A percentile compares a stretch with the other conserved stretches of the same genome.
Conservation (phyloP, 2,329 filamentous ascomycete genomes). For the Penicillium paneum region DNA sequence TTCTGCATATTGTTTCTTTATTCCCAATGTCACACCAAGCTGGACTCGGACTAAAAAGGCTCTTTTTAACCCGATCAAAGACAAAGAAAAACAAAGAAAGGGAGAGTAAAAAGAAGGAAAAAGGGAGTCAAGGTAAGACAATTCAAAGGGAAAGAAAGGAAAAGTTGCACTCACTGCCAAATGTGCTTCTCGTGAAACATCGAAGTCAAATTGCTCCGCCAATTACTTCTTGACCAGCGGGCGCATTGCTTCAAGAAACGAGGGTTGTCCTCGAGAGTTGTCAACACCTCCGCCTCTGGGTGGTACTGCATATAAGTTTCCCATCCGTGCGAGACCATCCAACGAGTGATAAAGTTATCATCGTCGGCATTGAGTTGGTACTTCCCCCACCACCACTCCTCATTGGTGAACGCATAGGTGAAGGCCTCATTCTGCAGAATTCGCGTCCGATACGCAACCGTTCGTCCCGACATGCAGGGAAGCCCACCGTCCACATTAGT, state of each 20-base stretch:
- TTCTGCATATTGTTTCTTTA: background rate
- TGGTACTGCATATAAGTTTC: constrained; percentile 96
- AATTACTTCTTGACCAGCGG: constrained; percentile 94
- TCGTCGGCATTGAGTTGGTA: constrained; percentile 94
- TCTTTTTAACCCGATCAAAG: background rate
- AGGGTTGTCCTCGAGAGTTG: constrained; percentile 81
- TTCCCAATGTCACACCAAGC: background rate
- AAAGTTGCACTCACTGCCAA: constrained; percentile 67
- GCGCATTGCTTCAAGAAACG: constrained; percentile 93
- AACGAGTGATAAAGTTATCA: constrained; percentile 96
- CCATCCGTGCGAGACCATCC: constrained; percentile 89
- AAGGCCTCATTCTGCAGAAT: constrained; percentile 85
- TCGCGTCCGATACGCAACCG: constrained; percentile 83
- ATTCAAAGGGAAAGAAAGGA: background rate
- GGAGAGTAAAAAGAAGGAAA: background rate
- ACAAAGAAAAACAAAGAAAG: background rate
- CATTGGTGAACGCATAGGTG: constrained; percentile 82
- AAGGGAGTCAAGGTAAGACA: constrained; percentile 5
- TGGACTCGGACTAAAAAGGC: background rate
- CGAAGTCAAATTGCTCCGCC: constrained; percentile 93
- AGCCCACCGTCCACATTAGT: constrained; percentile 92
- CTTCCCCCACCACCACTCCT: constrained; percentile 73
- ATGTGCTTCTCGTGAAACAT: constrained; percentile 79
- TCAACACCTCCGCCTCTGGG: constrained; percentile 84
- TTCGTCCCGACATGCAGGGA: constrained; percentile 94